Evolutionary conservation across 108 stramenopile species (phyloP).

Genomic region (Conticribra weissflogii): DNA sequence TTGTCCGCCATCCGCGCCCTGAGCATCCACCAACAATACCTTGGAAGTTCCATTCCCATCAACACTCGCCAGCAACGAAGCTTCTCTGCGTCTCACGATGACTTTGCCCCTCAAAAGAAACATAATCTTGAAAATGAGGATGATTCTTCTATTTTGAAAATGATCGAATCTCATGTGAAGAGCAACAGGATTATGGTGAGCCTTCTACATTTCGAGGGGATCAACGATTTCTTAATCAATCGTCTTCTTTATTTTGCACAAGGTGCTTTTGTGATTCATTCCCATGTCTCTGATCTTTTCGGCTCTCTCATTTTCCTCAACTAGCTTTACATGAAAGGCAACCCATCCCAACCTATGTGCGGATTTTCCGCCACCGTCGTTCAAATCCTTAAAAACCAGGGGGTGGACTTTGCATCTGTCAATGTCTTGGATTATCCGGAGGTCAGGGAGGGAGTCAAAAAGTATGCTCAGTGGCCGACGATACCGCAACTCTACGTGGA

Average conservation of each 20-base stretch:
- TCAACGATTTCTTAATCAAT: too few species aligned
- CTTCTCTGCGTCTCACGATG: slow-evolving; percentile 63
- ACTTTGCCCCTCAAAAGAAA: slow-evolving; percentile 87
- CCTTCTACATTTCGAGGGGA: too few species aligned
- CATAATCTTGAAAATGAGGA: slow-evolving; percentile 31
- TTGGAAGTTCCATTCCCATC: background rate
- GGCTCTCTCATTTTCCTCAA: background rate
- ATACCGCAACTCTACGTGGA: slow-evolving; percentile 97
- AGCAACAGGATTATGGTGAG: slow-evolving; percentile 74
- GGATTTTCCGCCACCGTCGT: slow-evolving; percentile 95
- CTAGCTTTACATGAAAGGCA: slow-evolving; percentile 99
- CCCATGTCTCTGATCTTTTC: background rate
- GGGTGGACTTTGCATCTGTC: slow-evolving; percentile 93
- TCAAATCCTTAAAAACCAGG: slow-evolving; percentile 82
- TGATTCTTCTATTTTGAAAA: slow-evolving; percentile 33
- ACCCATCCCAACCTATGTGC: slow-evolving; percentile 93
- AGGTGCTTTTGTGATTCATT: too few species aligned
- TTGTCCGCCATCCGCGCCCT: too few species aligned
- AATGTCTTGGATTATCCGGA: slow-evolving; percentile 97
- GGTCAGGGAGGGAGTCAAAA: slow-evolving; percentile 96
- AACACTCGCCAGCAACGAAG: slow-evolving; percentile 1
- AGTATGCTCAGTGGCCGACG: slow-evolving; percentile 87
- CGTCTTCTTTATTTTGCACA: too few species aligned
- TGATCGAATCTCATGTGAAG: slow-evolving; percentile 81
- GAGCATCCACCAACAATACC: too few species aligned